Evolutionary conservation across 2,329 filamentous ascomycete genomes (phyloP).

Genomic region (Cordyceps cateniannulata): DNA sequence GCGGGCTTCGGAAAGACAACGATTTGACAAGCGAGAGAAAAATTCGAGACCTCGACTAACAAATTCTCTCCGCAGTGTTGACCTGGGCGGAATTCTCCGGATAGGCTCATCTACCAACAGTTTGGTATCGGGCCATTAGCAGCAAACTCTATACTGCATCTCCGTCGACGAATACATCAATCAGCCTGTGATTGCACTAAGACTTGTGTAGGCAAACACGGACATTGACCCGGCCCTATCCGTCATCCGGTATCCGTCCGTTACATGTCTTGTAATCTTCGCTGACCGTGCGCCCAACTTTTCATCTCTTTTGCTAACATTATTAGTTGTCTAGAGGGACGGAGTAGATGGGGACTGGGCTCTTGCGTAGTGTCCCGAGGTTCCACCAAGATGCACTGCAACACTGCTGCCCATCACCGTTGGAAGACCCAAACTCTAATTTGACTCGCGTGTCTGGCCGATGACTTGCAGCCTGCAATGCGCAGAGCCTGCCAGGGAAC

Average conservation of each 20-base stretch:
- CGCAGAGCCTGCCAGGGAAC: background rate
- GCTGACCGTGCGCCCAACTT: slow-evolving; percentile 1
- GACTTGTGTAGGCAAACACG: background rate
- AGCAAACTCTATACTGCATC: background rate
- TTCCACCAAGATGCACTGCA: slow-evolving; percentile 6
- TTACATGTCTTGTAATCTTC: background rate
- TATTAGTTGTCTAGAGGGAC: background rate
- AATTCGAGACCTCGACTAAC: background rate
- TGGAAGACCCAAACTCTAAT: slow-evolving; percentile 5
- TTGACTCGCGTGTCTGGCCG: background rate
- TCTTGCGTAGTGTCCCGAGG: background rate
- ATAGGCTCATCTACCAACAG: background rate
- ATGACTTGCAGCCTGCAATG: background rate
- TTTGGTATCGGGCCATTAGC: background rate
- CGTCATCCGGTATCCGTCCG: background rate
- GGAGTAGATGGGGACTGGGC: background rate
- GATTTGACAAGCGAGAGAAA: background rate
- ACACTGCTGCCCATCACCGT: slow-evolving; percentile 2
- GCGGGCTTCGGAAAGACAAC: background rate
- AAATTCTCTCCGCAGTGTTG: background rate
- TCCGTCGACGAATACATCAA: background rate
- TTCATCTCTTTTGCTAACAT: background rate
- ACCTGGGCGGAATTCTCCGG: slow-evolving; percentile 2
- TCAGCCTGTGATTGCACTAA: background rate
- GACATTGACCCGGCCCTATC: background rate